Evolutionary conservation across 2,329 filamentous ascomycete genomes (phyloP), one percentile per base, ranked within the genome.

Genomic region (Davidsoniella eucalypti): DNA sequence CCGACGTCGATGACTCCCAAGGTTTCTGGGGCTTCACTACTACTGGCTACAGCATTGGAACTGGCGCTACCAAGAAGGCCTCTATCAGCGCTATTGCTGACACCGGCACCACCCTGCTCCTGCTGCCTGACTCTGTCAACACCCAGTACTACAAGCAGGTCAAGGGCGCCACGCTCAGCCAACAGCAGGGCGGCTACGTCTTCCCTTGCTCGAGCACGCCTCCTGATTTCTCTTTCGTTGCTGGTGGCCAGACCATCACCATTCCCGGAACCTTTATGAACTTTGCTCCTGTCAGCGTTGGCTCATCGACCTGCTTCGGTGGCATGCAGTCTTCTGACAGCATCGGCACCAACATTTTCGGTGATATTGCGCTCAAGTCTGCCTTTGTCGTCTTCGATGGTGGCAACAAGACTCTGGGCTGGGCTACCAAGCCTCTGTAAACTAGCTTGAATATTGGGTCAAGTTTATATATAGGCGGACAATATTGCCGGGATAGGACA

Each of bases 11-110:
- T 62, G 68, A 56, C 56, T 67, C 65, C 44, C 59, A 75, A 6
- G 80, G 80, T 8, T 82, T 73, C 66, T 85, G 81, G 80, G 64
- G 67, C 40, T 82, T 83, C 66, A 63, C 55, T 10, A 54, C 56
- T 17, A 44, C 26, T 7, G 56, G 58, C 41, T 60, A 59, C 42
- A 38, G 55, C 29, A 49, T 60, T 36, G 58, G 55, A 40, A 17
- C 26, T 10, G 48, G 40, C 7, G 17, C 29, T 7, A 41, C 4
- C 16, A 45, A 42, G 44, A 47, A 23, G 36, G 21, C 48, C 16
- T 77, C 74, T 4, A 67, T 68, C 23, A 66, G 66, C 61, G 66
- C 69, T 37, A 71, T 76, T 51, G 65, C 69, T 29, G 75, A 78
- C 63, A 73, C 72, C 8, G 80, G 79, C 54, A 82, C 79, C 25